phyloP scores from a whole-genome alignment of 225 moss, liverwort and hornwort genomes.

The Neckera pumila region DNA sequence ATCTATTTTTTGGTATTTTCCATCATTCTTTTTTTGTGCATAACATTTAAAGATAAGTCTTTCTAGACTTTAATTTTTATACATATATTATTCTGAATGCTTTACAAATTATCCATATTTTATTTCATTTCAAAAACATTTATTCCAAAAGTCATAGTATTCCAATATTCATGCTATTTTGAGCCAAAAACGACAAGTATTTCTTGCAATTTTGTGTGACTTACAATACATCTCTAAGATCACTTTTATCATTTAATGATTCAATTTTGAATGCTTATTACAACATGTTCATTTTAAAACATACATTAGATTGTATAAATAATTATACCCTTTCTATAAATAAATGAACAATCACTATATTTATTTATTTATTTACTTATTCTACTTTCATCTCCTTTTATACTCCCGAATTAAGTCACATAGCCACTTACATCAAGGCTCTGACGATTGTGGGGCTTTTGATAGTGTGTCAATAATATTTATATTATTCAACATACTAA shows the following conservation, averaged over 20 bases:
- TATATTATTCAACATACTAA: no score
- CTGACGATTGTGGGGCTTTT: not conserved
- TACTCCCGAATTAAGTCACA: not conserved
- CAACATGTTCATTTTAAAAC: not conserved
- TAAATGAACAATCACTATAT: not conserved
- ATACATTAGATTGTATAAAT: not conserved
- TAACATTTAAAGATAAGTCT: no score
- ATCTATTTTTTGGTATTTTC: no score
- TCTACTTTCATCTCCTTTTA: no score
- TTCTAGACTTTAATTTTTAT: no score
- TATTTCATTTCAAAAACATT: no score
- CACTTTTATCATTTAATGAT: not conserved
- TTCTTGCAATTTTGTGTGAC: not conserved
- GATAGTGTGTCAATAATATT: not conserved
- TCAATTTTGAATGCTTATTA: not conserved
- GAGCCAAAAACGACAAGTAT: no score
- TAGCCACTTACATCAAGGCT: not conserved
- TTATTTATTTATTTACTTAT: not conserved
- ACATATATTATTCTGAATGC: no score
- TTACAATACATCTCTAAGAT: not conserved
- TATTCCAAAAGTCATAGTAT: no score
- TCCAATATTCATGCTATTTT: no score
- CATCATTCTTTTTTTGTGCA: no score
- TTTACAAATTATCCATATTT: no score
- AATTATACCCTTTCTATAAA: not conserved